Evolutionary conservation across 73 alveolate genomes (phyloP), one percentile per base, ranked within the genome.

Genomic region (Paramecium caudatum): DNA sequence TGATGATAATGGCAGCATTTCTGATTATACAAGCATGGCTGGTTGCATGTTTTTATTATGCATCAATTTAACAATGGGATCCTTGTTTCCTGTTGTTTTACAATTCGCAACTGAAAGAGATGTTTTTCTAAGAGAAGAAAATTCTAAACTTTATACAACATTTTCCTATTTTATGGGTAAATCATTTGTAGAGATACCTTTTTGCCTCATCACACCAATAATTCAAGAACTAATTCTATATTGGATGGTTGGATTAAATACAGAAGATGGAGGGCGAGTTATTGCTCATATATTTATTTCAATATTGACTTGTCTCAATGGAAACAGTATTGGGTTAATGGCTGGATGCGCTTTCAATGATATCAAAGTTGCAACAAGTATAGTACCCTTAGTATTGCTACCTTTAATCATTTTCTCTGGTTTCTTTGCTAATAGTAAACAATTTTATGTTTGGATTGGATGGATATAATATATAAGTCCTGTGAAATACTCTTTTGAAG

Each of bases 391-490:
- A n/a, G 27, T 91, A 13, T 46, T 93, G 82, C 43, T 95, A 74
- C 98, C 96, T n/a, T 82, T 93, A 36, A 90, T 93, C 3, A 55
- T 95, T 2, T 91, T 95, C 21, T 94, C 96, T 17, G 98, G 98
- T 1, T 90, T 87, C 88, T 93, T 95, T 33, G 65, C 94, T 19
- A 93, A 95, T 69, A 45, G 90, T 12, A 94, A 88, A 39, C 82
- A 78, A 9, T 83, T 90, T 17, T 55, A 47, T 12, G 95, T 47
- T 5, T 95, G 97, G 96, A 82, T 95, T 43, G 82, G 92, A 0
- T 95, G 98, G 98, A 48, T 91, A 15, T 82, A 95, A 74, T 95
- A 93, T 61, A 55, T 93, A 30, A 91, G 96, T 23, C 98, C 98
- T 12, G 82, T 95, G 17, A 91, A 92, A 69, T 95, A 93, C 69